Percentiles rank a stretch among this genome's conserved stretches.
Evolutionary conservation across 441 rosid species (phyloP).

Genomic region (Hura crepitans): DNA sequence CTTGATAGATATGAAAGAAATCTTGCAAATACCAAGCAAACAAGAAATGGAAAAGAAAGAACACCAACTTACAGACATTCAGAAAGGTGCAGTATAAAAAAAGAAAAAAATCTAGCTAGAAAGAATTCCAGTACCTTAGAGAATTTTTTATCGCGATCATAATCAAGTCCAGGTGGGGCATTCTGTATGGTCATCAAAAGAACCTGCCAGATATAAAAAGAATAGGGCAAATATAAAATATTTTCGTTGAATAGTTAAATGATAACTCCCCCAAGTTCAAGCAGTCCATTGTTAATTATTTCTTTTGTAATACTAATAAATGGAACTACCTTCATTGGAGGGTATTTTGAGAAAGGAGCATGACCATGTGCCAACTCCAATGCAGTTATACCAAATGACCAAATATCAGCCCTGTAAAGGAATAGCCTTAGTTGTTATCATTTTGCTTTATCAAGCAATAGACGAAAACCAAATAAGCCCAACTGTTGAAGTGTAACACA

Average conservation of each 20-base stretch:
- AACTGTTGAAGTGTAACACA: background rate
- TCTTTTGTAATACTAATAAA: constrained; percentile 14
- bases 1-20: constrained; percentile 28
- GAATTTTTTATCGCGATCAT: constrained; percentile 95
- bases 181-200: constrained; percentile 97
- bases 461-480: background rate
- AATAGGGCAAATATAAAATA: constrained; percentile 14
- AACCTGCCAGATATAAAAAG: constrained; percentile 50
- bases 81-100: background rate
- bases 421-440: constrained; percentile 1
- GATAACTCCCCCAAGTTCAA: constrained; percentile 6
- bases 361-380: constrained; percentile 98
- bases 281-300: constrained; percentile 13
- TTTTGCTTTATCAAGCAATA: background rate
- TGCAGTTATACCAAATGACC: constrained; percentile 99
- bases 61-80: constrained; percentile 14
- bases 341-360: constrained; percentile 95
- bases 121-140: constrained; percentile 90
- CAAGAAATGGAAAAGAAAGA: background rate
- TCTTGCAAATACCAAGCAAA: constrained; percentile 10
- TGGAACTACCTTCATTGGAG: constrained; percentile 95
- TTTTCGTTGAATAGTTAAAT: constrained; percentile 3
- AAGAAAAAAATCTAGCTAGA: constrained; percentile 38
- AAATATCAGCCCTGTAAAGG: constrained; percentile 86
- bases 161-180: constrained; percentile 98